Base-by-base conservation (phyloP, 768 basidiomycete genomes). In the Mycena filopes region DNA sequence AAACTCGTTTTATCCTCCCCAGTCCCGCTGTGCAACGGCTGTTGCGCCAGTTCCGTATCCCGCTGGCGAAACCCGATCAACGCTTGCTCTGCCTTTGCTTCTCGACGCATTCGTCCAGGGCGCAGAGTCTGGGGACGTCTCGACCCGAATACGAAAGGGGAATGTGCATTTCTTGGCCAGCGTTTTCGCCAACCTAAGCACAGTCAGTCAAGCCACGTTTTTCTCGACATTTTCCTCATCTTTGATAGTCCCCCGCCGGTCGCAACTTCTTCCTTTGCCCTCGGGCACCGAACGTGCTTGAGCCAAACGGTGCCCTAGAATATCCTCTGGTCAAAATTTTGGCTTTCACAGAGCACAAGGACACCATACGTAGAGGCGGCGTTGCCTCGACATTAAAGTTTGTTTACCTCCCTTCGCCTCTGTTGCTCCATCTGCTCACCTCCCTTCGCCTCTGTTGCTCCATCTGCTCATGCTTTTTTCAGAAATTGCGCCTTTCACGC, bases 131-230 rank as follows among this genome's bases (percentile, higher is more conserved):
- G 76, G 77, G 20, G 84, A 87, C 26, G 74, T 80, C 1, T 80
- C 82, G 26, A 83, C 85, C 70, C 82, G 84, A 49, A 74, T 77
- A 43, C 80, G 89, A 47, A 96, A 95, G 78, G 94, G 89, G 50
- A 83, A 91, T 48, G 83, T 97, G 20, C 92, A 99, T 78, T 99
- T 99, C 77, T 81, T 99, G 23, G 89, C 96, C 1, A 94, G 91
- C 67, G 97, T 98, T 15, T 98, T 98, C 73, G 95, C 96, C 13
- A 99, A 99, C 74, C 77, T 98, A 59, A 92, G 87, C 55, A 85
- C 87, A 68, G 96, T 96, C 73, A 72, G 89, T 81, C 15, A 23
- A 41, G 21, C 28, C 29, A 48, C 45, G 38, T 47, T 54, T 25
- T n/a, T 28, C 41, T 42, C 33, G 4, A 47, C 53, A 58, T 41